A percentile compares a stretch with the other conserved stretches of the same genome.
Conservation (phyloP, 768 basidiomycete genomes). For the Tricholoma sp. region DNA sequence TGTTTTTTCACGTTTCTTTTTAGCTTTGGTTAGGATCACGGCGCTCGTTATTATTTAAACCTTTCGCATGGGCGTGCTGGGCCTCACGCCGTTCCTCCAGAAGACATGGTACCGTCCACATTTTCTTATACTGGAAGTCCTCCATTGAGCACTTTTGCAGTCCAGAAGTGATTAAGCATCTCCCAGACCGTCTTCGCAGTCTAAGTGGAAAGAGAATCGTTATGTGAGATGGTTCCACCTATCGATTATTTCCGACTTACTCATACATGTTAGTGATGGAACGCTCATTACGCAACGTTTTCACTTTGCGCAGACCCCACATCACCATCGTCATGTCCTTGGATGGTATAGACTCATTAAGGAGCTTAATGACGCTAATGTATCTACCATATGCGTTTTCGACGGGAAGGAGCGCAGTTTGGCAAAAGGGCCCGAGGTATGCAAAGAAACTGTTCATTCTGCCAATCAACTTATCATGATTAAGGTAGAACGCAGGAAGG, state of each 20-base stretch:
- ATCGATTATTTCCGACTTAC: conserved; percentile 3
- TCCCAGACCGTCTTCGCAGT: conserved; percentile 60
- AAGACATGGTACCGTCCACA: conserved; percentile 45
- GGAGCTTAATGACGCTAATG: conserved; percentile 53
- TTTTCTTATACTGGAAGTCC: background rate
- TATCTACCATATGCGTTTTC: conserved; percentile 71
- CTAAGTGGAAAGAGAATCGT: conserved; percentile 67
- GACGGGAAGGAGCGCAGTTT: no score
- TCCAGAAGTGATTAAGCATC: conserved; percentile 55
- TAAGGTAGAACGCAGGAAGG: background rate
- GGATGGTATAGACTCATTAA: conserved; percentile 72
- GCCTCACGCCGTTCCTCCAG: conserved; percentile 11
- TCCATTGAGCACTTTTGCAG: conserved; percentile 26
- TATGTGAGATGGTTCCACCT: conserved; percentile 44
- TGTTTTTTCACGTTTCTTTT: no score
- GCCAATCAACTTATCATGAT: background rate
- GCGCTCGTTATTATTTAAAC: background rate
- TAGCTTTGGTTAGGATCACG: no score
- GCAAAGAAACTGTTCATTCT: conserved; percentile 8
- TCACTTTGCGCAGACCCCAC: conserved; percentile 36
- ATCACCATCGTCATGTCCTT: conserved; percentile 64
- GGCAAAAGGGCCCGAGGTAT: conserved; percentile 43
- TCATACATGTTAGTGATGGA: conserved; percentile 54
- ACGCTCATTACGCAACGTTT: no score
- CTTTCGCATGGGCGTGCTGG: no score